Percentiles rank a stretch among this genome's conserved stretches.
Evolutionary conservation across 176 grass and related monocot genomes (phyloP).

Genomic region (Secale cereale): DNA sequence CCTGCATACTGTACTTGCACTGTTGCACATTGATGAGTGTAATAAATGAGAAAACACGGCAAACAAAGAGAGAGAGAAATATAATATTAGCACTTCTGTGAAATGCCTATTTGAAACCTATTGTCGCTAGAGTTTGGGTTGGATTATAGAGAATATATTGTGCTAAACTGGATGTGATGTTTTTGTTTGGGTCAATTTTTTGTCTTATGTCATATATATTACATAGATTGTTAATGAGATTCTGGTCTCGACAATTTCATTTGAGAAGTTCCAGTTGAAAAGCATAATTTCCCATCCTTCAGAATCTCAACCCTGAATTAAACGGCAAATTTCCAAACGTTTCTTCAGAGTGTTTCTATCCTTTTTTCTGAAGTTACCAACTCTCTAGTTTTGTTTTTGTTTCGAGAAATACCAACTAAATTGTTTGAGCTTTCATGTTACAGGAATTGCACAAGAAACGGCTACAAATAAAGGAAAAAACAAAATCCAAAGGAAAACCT

Average conservation of each 20-base stretch:
- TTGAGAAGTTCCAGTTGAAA: not conserved
- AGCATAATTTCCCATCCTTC: not conserved
- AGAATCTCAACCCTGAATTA: conserved; percentile 14
- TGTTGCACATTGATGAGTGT: not conserved
- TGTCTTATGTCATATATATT: not conserved
- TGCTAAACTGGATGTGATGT: not conserved
- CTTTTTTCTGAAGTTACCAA: conserved; percentile 22
- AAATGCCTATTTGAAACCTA: not conserved
- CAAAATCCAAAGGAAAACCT: conserved; percentile 33
- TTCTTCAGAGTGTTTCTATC: not conserved
- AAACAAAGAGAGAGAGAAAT: not conserved
- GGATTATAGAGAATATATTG: not conserved
- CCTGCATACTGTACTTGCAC: not conserved
- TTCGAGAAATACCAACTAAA: not conserved
- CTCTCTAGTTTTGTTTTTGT: not conserved
- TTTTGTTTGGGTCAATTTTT: conserved; percentile 4
- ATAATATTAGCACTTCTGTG: not conserved
- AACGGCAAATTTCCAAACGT: not conserved
- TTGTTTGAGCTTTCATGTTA: conserved; percentile 11
- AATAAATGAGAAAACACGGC: not conserved
- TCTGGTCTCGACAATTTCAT: not conserved
- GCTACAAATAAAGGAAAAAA: conserved; percentile 52
- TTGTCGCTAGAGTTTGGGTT: not conserved
- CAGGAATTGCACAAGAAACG: conserved; percentile 70
- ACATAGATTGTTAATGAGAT: not conserved